Evolutionary conservation across 1,139 yeast genomes (phyloP).

Genomic region (Chernovozyma sophiae-reginae): DNA sequence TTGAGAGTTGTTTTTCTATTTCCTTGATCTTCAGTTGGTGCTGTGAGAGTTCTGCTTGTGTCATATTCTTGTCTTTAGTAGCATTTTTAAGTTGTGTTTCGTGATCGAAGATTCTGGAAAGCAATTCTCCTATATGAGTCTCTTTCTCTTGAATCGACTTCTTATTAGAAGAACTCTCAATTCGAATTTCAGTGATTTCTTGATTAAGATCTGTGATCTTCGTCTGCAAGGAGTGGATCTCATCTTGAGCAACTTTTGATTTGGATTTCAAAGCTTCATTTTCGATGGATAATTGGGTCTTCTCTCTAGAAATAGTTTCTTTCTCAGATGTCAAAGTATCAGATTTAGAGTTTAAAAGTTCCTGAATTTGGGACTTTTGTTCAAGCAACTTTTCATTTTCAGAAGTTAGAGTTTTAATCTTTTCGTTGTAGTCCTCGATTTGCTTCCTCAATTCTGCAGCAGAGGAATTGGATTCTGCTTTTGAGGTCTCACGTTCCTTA

Average conservation of each 20-base stretch:
- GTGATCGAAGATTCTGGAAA: background rate
- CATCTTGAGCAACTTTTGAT: background rate
- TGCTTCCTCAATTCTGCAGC: slow-evolving; percentile 15
- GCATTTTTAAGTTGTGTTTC: slow-evolving; percentile 3
- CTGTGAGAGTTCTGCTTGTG: slow-evolving; percentile 6
- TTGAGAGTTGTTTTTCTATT: background rate
- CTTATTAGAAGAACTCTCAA: background rate
- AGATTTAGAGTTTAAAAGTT: no score
- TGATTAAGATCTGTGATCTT: no score
- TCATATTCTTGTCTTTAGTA: slow-evolving; percentile 2
- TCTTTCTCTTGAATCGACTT: slow-evolving; percentile 1
- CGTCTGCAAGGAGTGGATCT: background rate
- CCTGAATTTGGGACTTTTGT: no score
- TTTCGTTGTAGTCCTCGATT: slow-evolving; percentile 14
- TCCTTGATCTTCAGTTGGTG: background rate
- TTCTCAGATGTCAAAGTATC: no score
- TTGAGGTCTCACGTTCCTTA: no score
- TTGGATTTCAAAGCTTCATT: background rate
- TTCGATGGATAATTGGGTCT: background rate
- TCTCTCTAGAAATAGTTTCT: no score
- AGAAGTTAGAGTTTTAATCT: background rate
- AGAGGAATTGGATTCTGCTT: background rate
- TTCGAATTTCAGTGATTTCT: background rate
- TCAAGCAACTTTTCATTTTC: slow-evolving; percentile 1
- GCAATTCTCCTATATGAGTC: slow-evolving; percentile 1